Evolutionary conservation across 2,329 filamentous ascomycete species (phyloP), one percentile per base, ranked within the genome.

Genomic region (Monosporascus sp.): DNA sequence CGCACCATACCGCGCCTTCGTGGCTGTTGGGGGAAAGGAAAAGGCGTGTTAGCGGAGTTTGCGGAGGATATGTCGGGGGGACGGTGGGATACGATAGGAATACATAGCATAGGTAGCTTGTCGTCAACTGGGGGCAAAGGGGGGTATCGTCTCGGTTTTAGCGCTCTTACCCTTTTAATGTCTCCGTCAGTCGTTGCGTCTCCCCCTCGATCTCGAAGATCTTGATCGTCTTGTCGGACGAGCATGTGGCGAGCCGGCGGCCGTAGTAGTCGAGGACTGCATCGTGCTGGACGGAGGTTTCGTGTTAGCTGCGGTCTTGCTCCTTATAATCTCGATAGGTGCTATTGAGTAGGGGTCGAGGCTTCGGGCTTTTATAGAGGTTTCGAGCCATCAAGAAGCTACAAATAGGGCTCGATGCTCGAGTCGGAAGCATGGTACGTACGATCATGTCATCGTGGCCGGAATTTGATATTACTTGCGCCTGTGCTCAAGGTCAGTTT

Each of bases 371-470:
- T 34, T 34, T 14, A 34, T 34, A 34, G 9, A 5, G 31, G 11
- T 11, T 11, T 34, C 31, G 11, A 34, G 31, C 31, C 31, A 34
- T 5, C 14, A 34, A 14, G 9, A 34, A 34, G 31, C 31, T 11
- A 14, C 2, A 34, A 34, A 31, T 34, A 34, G 31, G 31, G 31
- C 31, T 34, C 9, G 5, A 34, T 34, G 31, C 31, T 34, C 31
- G 31, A 46, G 42, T 41, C 15, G 50, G 11, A 15, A 38, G 11
- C 39, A 44, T 44, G 38, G 34, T 14, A 49, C 54, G 36, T 91
- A 97, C 93, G 82, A 99, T 97, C 93, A 97, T 97, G 72, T 97
- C 93, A 87, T 97, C 93, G 78, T 99, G 94, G 68, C 88, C 88
- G 57, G 87, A 88, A 73, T 90, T 91, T 60, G 87, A 83, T 73